phyloP scores from a whole-genome alignment of 2,329 filamentous ascomycete species.

The Plectosphaerella sp. region DNA sequence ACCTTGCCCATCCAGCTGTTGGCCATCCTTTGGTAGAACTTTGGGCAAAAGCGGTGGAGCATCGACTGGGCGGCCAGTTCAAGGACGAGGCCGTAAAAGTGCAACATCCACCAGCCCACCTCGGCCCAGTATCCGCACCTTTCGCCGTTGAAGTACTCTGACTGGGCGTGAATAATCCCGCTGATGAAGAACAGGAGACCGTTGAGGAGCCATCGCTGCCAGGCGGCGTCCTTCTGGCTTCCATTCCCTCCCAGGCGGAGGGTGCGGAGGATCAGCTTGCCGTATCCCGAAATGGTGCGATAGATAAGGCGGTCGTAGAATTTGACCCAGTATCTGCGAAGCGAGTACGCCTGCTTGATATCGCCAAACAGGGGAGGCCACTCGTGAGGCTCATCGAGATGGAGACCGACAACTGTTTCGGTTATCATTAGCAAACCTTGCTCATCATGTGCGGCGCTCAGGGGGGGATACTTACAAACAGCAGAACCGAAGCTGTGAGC shows the following conservation, averaged over 20 bases:
- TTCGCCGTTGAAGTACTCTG: slow-evolving; percentile 1
- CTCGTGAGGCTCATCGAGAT: slow-evolving; percentile 10
- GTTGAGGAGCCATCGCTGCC: slow-evolving; percentile 11
- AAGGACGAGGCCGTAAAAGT: slow-evolving; percentile 3
- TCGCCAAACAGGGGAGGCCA: slow-evolving; percentile 15
- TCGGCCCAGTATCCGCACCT: slow-evolving; percentile 6
- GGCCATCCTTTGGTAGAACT: slow-evolving; percentile 3
- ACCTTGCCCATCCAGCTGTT: slow-evolving; percentile 2
- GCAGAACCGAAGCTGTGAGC: background rate
- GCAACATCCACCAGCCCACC: slow-evolving; percentile 6
- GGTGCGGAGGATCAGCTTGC: slow-evolving; percentile 3
- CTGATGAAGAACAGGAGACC: slow-evolving; percentile 8
- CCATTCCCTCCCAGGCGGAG: background rate
- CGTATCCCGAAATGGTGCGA: slow-evolving; percentile 4
- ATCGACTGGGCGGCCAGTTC: slow-evolving; percentile 3
- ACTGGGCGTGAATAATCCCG: slow-evolving; percentile 6
- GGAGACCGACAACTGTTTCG: background rate
- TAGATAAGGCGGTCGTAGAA: slow-evolving; percentile 14
- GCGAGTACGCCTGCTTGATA: slow-evolving; percentile 10
- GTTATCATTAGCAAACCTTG: background rate
- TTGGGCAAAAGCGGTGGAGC: background rate
- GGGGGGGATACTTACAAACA: background rate
- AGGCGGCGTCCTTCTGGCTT: background rate
- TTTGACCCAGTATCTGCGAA: slow-evolving; percentile 13
- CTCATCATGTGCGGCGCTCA: no score